Percentiles rank a stretch among this genome's conserved stretches.
phyloP scores from a whole-genome alignment of 73 alveolate species.

The Blepharisma japonicum region DNA sequence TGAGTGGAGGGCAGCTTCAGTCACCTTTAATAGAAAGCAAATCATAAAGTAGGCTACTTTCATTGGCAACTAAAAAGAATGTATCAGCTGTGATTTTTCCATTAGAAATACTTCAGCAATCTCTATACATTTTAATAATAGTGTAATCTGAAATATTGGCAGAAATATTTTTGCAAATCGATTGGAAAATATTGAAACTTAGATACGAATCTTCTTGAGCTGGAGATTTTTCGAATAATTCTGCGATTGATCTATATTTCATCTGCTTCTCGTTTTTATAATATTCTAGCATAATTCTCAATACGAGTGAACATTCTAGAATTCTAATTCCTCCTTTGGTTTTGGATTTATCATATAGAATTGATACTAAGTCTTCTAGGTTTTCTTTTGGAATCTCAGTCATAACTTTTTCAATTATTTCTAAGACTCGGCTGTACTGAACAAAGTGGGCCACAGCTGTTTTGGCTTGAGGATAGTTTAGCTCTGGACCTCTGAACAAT shows the following conservation, averaged over 20 bases:
- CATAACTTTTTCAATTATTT: slow-evolving; percentile 48
- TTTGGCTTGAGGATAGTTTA: slow-evolving; percentile 45
- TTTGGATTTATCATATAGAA: slow-evolving; percentile 16
- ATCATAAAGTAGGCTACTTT: not conserved
- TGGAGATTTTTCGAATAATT: slow-evolving; percentile 21
- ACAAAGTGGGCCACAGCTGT: slow-evolving; percentile 49
- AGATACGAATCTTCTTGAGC: slow-evolving; percentile 30
- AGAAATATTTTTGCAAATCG: slow-evolving; percentile 43
- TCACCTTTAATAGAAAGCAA: too few species aligned
- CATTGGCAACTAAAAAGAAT: slow-evolving; percentile 49
- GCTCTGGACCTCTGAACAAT: slow-evolving; percentile 64
- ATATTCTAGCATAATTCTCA: slow-evolving; percentile 37
- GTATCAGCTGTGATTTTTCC: slow-evolving; percentile 46
- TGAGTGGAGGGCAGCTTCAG: too few species aligned
- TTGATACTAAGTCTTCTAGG: slow-evolving; percentile 20
- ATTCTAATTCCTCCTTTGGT: not conserved
- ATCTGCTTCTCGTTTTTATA: not conserved
- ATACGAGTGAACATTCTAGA: slow-evolving; percentile 42
- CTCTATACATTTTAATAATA: slow-evolving; percentile 41
- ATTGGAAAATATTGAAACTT: slow-evolving; percentile 34
- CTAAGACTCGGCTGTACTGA: slow-evolving; percentile 33
- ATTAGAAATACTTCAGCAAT: slow-evolving; percentile 42
- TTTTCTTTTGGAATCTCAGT: slow-evolving; percentile 37
- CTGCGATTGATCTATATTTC: not conserved
- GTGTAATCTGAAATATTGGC: slow-evolving; percentile 34